These are phyloP conservation scores for Lojkania enalia DNA, from an alignment of 2,329 filamentous ascomycete genomes.

Conservation along the genomic window DNA sequence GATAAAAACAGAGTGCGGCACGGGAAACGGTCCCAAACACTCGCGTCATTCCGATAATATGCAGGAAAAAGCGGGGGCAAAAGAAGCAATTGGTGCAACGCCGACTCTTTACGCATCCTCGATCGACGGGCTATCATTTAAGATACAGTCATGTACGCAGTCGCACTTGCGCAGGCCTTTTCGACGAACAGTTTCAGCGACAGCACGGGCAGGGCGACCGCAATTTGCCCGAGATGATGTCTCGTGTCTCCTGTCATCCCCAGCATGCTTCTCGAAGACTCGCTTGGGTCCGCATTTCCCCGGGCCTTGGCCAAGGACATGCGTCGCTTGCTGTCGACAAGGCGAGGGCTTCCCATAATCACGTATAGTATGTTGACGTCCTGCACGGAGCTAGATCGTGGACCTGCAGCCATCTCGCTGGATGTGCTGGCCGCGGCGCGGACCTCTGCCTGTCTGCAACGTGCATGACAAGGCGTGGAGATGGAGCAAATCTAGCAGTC, in stretches of 20 bases:
- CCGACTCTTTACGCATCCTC: background rate
- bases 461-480: too few species aligned
- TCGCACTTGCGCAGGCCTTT: background rate
- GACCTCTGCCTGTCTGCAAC: background rate
- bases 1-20: constrained; percentile 5
- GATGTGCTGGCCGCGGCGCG: background rate
- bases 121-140: background rate
- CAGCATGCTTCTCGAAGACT: background rate
- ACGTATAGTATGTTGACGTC: constrained; percentile 4
- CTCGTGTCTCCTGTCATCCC: constrained; percentile 2
- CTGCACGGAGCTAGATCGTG: background rate
- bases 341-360: background rate
- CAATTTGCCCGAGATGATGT: constrained; percentile 11
- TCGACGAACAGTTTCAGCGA: background rate
- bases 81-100: constrained; percentile 3
- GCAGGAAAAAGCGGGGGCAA: constrained; percentile 10
- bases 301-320: constrained; percentile 15
- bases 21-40: constrained; percentile 6
- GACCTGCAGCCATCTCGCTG: constrained; percentile 8
- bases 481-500: too few species aligned
- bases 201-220: too few species aligned
- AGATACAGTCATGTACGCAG: background rate
- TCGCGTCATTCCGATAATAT: constrained; percentile 12
- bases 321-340: constrained; percentile 3
- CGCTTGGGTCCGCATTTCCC: constrained; percentile 12